Conservation (phyloP, 2,329 filamentous ascomycete genomes). For the Gliomastix tumulicola region DNA sequence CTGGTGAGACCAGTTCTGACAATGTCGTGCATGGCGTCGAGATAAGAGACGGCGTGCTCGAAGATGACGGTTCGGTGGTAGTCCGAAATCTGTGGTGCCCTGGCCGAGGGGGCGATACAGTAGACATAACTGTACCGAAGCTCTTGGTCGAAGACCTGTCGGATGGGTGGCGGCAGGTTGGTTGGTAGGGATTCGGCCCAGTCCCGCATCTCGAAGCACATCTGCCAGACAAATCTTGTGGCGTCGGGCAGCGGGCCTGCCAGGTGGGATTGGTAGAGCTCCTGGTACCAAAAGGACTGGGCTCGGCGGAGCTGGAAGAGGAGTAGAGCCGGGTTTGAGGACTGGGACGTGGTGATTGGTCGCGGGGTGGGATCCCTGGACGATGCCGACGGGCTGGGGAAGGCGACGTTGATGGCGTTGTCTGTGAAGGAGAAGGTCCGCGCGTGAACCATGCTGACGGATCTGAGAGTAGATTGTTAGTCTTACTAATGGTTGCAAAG, state of each 20-base stretch:
- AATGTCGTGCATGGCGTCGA: conserved; percentile 65
- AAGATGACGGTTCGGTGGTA: conserved; percentile 79
- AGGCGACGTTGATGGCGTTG: conserved; percentile 74
- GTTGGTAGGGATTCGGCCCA: conserved; percentile 76
- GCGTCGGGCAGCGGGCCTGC: conserved; percentile 61
- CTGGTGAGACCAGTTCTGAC: conserved; percentile 48
- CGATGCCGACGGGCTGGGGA: conserved; percentile 48
- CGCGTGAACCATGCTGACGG: conserved; percentile 82
- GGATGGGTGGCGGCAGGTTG: conserved; percentile 56
- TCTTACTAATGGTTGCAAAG: background rate
- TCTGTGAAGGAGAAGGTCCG: conserved; percentile 92
- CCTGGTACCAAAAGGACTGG: conserved; percentile 86
- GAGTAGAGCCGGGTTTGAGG: conserved; percentile 64
- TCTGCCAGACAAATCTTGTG: conserved; percentile 66
- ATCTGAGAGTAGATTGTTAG: conserved; percentile 13
- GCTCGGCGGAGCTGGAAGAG: conserved; percentile 78
- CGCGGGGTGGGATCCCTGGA: conserved; percentile 33
- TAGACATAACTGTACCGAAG: conserved; percentile 87
- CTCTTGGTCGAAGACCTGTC: conserved; percentile 79
- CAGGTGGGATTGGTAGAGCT: conserved; percentile 69
- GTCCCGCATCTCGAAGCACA: conserved; percentile 67
- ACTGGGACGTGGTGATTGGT: conserved; percentile 36
- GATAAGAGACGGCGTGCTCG: conserved; percentile 78
- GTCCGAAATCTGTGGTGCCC: conserved; percentile 64
- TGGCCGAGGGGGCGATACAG: conserved; percentile 73